Base-by-base conservation (phyloP, 768 basidiomycete species). In the Boletus sensibilis region DNA sequence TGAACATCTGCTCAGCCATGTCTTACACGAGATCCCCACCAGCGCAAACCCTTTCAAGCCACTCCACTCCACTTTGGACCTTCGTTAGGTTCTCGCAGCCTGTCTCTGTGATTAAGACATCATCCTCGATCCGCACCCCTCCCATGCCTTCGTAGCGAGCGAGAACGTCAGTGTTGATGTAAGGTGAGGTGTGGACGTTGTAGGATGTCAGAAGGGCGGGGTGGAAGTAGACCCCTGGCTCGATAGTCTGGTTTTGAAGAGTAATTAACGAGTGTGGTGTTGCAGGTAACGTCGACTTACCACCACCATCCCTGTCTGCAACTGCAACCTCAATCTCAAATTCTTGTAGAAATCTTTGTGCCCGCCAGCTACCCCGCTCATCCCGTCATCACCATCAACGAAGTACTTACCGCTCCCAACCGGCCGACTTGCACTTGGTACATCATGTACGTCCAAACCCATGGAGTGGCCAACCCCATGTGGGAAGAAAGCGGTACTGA, bases 401-500 rank as follows among this genome's bases (percentile, higher is more conserved):
- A 70, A 69, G 46, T 69, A 70, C 54, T 68, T 86, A 1, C 75
- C 73, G 62, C 83, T 88, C 16, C 75, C 73, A 10, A 56, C 69
- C n/a, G 88, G 92, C 68, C 86, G 91, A 70, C 82, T 89, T n/a
- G 88, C 87, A 44, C 79, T 83, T 0, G 92, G 90, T 1, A 90
- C 91, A 64, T 97, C 95, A 67, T 97, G 96, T 2, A 98, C 94
- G 68, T 98, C 96, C 72, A 97, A 77, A 12, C 96, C 96, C 40
- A 98, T 76, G 7, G 90, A 90, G 68, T 98, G 95, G 1, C 94
- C 93, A 38, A 90, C 76, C 3, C 95, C 96, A 66, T 98, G 95
- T 11, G 95, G 95, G 82, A 92, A 98, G 79, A 98, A 98, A 0
- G 92, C 91, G 1, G 86, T 75, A 59, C 86, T 86, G 41, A 91